Conservation (phyloP, 306 rosid species). For the Abrus precatorius region DNA sequence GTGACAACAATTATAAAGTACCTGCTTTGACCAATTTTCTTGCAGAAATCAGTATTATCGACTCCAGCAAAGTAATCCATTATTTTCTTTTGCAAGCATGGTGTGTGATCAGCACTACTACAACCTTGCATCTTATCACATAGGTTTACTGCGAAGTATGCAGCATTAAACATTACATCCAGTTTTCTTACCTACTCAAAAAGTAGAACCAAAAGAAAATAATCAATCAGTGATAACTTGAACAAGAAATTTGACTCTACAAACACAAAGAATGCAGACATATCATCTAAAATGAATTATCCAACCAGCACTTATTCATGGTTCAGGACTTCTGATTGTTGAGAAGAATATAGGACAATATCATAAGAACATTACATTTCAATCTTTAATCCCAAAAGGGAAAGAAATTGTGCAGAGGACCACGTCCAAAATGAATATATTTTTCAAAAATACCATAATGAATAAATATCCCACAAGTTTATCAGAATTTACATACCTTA, state of each 20-base stretch:
- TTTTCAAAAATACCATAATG: not conserved
- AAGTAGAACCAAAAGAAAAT: slow-evolving; percentile 43
- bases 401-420: slow-evolving; percentile 16
- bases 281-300: slow-evolving; percentile 16
- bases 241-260: slow-evolving; percentile 2
- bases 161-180: slow-evolving; percentile 86
- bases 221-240: slow-evolving; percentile 10
- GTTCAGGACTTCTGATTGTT: slow-evolving; percentile 32
- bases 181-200: slow-evolving; percentile 77
- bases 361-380: slow-evolving; percentile 25
- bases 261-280: slow-evolving; percentile 1
- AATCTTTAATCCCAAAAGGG: slow-evolving; percentile 14
- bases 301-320: not conserved
- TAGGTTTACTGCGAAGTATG: slow-evolving; percentile 62
- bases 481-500: slow-evolving; percentile 63
- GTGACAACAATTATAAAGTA: slow-evolving; percentile 46
- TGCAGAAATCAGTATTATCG: slow-evolving; percentile 59
- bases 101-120: slow-evolving; percentile 72
- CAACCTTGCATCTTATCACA: slow-evolving; percentile 76
- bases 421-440: slow-evolving; percentile 14
- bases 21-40: slow-evolving; percentile 81
- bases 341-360: slow-evolving; percentile 34
- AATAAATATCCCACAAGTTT: slow-evolving; percentile 3
- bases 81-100: slow-evolving; percentile 82
- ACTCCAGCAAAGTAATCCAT: slow-evolving; percentile 75